Base-by-base conservation (phyloP, 768 basidiomycete genomes). In the Auriscalpium microsporum region DNA sequence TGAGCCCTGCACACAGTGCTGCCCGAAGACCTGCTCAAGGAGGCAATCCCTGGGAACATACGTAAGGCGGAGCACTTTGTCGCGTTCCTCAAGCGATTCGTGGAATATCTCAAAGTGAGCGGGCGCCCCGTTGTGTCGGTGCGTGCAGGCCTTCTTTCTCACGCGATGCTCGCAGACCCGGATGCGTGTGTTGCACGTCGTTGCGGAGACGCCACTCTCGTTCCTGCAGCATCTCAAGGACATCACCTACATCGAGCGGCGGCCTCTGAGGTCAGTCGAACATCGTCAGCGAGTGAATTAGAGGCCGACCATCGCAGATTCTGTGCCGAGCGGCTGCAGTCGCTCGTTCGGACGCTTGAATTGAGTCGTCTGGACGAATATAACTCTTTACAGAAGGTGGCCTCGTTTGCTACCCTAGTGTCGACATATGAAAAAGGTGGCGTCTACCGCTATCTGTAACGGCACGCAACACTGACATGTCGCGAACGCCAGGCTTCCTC, bases 41-140 rank as follows among this genome's bases (percentile, higher is more conserved):
- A 99, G 72, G 95, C 96, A 7, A 80, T 99, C 49, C 96, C 96
- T 35, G 96, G 96, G 10, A 99, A 99, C 64, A 99, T 99, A 57
- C 80, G 96, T 47, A 96, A 98, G 69, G 96, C 96, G 0, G 96
- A 99, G 66, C 96, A 99, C 72, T 99, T 99, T 64, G 92, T 97
- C 14, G 95, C 96, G 0, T 99, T 99, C 73, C 72, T 99, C 58
- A 97, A 95, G 70, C 84, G 96, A 52, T 96, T 99, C 65, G 93
- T 99, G 23, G 96, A 99, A 72, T 99, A 99, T 70, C 79, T 99
- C 52, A 99, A 98, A 81, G 95, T 93, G 50, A 16, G 63, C 45
- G 36, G 35, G 40, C 48, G 38, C 4, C 48, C 33, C 19, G 16
- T 9, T 48, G 13, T 9, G 34, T 35, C 36, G 17, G 13, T 36